These are phyloP conservation scores for Silene uniflora DNA, from an alignment of 148 eudicot species.

Conservation along the genomic window DNA sequence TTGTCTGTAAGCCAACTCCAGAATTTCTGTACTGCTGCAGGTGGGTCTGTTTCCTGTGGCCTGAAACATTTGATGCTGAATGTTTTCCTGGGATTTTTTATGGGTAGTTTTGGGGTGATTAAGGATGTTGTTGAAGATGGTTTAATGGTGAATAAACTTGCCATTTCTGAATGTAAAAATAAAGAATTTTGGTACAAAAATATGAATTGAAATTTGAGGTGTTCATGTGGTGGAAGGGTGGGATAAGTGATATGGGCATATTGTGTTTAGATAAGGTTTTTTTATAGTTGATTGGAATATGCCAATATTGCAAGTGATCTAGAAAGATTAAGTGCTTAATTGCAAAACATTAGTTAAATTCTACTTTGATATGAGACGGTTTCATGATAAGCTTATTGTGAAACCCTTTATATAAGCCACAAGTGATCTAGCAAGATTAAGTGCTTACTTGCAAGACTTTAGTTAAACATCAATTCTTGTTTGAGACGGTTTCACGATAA, in stretches of 20 bases:
- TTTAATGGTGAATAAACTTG: constrained; percentile 21
- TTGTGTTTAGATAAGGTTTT: constrained; percentile 2
- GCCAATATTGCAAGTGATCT: neutral
- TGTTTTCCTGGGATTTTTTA: constrained; percentile 21
- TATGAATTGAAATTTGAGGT: neutral
- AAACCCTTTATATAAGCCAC: too few relatives aligned
- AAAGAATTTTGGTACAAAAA: neutral
- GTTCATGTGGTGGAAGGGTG: neutral
- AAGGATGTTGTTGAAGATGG: constrained; percentile 26
- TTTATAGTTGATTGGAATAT: neutral
- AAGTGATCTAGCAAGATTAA: too few relatives aligned
- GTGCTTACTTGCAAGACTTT: too few relatives aligned
- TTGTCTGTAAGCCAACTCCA: constrained; percentile 83
- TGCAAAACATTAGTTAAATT: too few relatives aligned
- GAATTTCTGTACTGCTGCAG: constrained; percentile 57
- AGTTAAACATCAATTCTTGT: too few relatives aligned
- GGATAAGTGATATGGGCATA: constrained; percentile 9
- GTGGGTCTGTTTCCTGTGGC: constrained; percentile 33
- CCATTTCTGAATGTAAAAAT: constrained; percentile 16
- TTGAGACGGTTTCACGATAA: too few relatives aligned
- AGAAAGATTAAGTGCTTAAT: neutral
- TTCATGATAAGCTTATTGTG: too few relatives aligned
- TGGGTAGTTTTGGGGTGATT: constrained; percentile 1
- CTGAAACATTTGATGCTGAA: constrained; percentile 31
- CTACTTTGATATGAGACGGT: too few relatives aligned